A percentile compares a stretch with the other conserved stretches of the same genome.
These are phyloP conservation scores for Dioszegia hungarica DNA, from an alignment of 768 basidiomycete genomes.

Conservation along the genomic window DNA sequence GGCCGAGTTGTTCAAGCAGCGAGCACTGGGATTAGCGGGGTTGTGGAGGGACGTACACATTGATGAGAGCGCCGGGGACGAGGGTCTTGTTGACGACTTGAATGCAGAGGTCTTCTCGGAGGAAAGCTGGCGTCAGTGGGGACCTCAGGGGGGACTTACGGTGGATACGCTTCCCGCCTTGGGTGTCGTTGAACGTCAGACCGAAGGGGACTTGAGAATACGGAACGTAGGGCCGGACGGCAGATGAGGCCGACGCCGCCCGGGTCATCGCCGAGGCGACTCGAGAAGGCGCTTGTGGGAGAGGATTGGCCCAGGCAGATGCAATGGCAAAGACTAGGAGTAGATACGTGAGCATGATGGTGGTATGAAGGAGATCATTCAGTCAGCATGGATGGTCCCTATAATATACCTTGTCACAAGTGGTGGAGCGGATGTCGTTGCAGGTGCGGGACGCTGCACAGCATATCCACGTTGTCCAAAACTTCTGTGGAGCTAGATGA, in stretches of 20 bases:
- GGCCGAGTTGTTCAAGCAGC: conserved; percentile 4
- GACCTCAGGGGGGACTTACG: not conserved
- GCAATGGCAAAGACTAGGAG: not conserved
- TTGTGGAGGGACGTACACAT: not conserved
- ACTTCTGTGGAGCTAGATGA: too few species aligned
- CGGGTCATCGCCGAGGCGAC: too few species aligned
- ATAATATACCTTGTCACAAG: too few species aligned
- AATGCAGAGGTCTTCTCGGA: conserved; percentile 1
- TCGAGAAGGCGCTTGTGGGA: not conserved
- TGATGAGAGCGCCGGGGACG: not conserved
- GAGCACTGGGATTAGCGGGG: not conserved
- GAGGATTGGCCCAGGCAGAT: not conserved
- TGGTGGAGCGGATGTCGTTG: too few species aligned
- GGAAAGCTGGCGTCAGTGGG: not conserved
- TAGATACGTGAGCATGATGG: not conserved
- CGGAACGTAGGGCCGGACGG: not conserved
- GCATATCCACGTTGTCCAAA: too few species aligned
- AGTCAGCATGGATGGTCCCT: not conserved
- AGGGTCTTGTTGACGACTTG: conserved; percentile 2
- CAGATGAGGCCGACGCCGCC: too few species aligned
- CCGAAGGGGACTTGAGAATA: not conserved
- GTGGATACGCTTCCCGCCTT: conserved; percentile 5
- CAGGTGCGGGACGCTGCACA: too few species aligned
- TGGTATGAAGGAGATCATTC: not conserved
- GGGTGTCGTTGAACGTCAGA: not conserved